Evolutionary conservation across 2,329 filamentous ascomycete genomes (phyloP), one percentile per base, ranked within the genome.

Genomic region (Bimuria novae-zelandiae): DNA sequence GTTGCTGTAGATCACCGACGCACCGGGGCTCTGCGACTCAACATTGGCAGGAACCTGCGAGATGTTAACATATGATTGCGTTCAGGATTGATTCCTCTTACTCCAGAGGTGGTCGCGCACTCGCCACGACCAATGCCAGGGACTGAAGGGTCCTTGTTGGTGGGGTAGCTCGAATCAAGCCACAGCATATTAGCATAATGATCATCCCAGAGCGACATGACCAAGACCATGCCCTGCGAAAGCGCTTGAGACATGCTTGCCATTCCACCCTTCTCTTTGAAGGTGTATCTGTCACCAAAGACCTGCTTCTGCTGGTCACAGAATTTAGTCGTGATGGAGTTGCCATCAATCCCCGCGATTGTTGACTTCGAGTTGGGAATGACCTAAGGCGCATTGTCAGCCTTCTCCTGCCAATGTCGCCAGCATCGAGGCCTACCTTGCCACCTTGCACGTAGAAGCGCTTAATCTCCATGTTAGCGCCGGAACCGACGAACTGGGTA

Each of bases 151-250:
- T 71, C 61, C 49, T 58, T 65, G 49, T 73, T 65, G 37, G 76
- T 75, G 16, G 86, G 86, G 75, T 82, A 87, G 62, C 75, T 82
- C 57, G 81, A 82, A 76, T 90, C 87, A 57, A 90, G 82, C 88
- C 88, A 90, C 63, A 87, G 80, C 86, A 90, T 90, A 72, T 87
- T 81, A 64, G 81, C 74, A 59, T 82, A 75, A 73, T 89, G 82
- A 71, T 89, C 87, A 65, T 88, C 83, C 80, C 80, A 83, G 54
- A 86, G 73, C 43, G 76, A 80, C 77, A 89, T 79, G 53, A 86
- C 83, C 11, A 88, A 78, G 21, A 86, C 84, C 83, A 87, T 85
- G 12, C 84, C 84, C 12, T 78, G 58, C 2, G 68, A 64, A 22
- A 88, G 71, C 14, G 82, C 84, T 7, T 75, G 69, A 52, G 82